Evolutionary conservation across 116 monocot genomes (phyloP).

Genomic region (Trichopus zeylanicus): DNA sequence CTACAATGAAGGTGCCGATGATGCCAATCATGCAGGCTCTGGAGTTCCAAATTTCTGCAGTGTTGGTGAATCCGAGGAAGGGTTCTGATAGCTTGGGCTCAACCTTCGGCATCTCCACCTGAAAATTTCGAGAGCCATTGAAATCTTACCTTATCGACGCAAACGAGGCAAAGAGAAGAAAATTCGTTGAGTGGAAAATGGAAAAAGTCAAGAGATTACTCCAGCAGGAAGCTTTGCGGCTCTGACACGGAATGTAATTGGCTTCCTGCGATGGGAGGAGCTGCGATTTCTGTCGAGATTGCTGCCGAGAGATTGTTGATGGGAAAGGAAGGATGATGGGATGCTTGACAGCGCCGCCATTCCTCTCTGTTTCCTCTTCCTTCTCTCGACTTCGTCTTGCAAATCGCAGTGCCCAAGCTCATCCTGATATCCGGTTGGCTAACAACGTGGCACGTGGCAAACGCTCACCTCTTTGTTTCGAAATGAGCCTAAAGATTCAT

Average conservation of each 20-base stretch:
- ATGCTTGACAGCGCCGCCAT: constrained; percentile 36
- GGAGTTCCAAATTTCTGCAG: constrained; percentile 93
- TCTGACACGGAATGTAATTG: constrained; percentile 25
- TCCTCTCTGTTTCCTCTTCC: neutral
- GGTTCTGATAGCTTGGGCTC: constrained; percentile 71
- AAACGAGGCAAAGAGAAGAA: neutral
- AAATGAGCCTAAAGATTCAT: no score
- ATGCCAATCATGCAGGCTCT: constrained; percentile 95
- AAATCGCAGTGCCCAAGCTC: no score
- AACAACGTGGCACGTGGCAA: no score
- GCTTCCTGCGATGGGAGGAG: constrained; percentile 7
- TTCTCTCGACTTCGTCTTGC: neutral
- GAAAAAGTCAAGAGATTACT: no score
- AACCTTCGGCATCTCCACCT: constrained; percentile 64
- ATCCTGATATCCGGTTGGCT: no score
- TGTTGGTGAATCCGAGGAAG: constrained; percentile 80
- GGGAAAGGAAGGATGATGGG: constrained; percentile 21
- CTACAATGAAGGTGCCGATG: constrained; percentile 78
- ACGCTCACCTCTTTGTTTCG: no score
- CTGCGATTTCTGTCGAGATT: constrained; percentile 4
- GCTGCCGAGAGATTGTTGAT: constrained; percentile 3
- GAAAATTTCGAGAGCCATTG: neutral
- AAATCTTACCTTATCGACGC: neutral
- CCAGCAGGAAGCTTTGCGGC: constrained; percentile 86
- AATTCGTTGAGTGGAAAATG: no score